phyloP scores from a whole-genome alignment of 306 rosid genomes.

The Ziziphus jujuba region DNA sequence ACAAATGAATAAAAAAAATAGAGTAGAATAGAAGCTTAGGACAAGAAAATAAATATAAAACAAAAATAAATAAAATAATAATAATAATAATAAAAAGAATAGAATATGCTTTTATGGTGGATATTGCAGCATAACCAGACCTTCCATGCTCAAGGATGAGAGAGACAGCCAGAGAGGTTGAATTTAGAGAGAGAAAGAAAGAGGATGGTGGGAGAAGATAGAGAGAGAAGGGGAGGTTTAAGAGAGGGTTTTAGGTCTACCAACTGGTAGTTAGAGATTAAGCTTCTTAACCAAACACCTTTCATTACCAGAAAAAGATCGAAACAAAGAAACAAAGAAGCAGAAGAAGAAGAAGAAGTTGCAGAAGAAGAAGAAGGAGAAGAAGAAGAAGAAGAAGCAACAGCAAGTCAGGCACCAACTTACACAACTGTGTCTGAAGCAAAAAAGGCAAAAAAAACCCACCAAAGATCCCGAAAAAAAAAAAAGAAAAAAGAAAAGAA shows the following conservation, averaged over 20 bases:
- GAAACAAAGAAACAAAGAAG: slow-evolving; percentile 1
- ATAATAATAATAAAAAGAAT: slow-evolving; percentile 8
- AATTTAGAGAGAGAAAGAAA: slow-evolving; percentile 11
- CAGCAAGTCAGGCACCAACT: slow-evolving; percentile 12
- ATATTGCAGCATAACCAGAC: slow-evolving; percentile 45
- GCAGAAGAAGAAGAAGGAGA: slow-evolving; percentile 10
- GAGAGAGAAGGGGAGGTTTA: slow-evolving; percentile 33
- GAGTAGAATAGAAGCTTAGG: slow-evolving; percentile 12
- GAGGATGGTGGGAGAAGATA: slow-evolving; percentile 9
- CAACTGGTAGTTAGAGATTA: slow-evolving; percentile 77
- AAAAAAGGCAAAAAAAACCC: slow-evolving; percentile 11
- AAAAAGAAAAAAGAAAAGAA: too few relatives aligned
- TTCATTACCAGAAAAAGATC: slow-evolving; percentile 27
- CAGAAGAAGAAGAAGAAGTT: slow-evolving; percentile 16
- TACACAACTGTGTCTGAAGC: slow-evolving; percentile 18
- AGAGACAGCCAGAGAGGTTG: slow-evolving; percentile 22
- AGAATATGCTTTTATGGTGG: slow-evolving; percentile 39
- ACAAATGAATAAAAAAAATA: not conserved
- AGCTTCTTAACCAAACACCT: slow-evolving; percentile 55
- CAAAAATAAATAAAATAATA: too few relatives aligned
- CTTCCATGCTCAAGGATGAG: slow-evolving; percentile 47
- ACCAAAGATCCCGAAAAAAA: slow-evolving; percentile 19
- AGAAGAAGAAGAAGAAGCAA: slow-evolving; percentile 9
- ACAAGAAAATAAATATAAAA: slow-evolving; percentile 11
- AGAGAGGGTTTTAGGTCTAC: slow-evolving; percentile 54